Evolutionary conservation across 2,329 filamentous ascomycete genomes (phyloP).

Genomic region (Hymenotorrendiella dingleyae): DNA sequence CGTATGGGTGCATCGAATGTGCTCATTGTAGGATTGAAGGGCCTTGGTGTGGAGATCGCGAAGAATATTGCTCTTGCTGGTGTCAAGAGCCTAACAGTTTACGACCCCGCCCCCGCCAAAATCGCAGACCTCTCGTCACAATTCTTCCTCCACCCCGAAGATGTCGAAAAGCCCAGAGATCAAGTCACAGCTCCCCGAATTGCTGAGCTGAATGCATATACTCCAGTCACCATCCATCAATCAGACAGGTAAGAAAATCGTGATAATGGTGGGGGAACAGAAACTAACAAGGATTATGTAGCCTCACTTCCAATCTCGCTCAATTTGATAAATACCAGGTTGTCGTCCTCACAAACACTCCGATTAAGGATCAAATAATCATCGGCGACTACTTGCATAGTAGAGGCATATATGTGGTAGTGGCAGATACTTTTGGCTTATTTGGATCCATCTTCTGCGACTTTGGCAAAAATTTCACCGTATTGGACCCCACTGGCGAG

Average conservation of each 20-base stretch:
- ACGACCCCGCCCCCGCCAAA: slow-evolving; percentile 78
- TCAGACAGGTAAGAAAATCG: slow-evolving; percentile 47
- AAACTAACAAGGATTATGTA: too few species aligned
- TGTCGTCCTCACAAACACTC: slow-evolving; percentile 81
- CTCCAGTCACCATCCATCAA: slow-evolving; percentile 75
- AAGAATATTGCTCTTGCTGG: slow-evolving; percentile 98
- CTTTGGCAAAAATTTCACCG: slow-evolving; percentile 89
- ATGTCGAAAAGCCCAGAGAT: slow-evolving; percentile 89
- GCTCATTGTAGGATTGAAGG: slow-evolving; percentile 85
- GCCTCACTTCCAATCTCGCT: slow-evolving; percentile 68
- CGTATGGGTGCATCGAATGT: slow-evolving; percentile 96
- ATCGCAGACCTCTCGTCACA: slow-evolving; percentile 92
- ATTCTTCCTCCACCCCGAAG: slow-evolving; percentile 85
- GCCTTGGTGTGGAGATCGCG: slow-evolving; percentile 93
- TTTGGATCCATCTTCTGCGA: slow-evolving; percentile 97
- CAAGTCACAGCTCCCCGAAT: slow-evolving; percentile 81
- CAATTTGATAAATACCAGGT: slow-evolving; percentile 89
- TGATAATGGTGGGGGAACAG: too few species aligned
- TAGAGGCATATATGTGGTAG: slow-evolving; percentile 86
- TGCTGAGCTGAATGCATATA: slow-evolving; percentile 93
- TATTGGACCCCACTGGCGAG: slow-evolving; percentile 86
- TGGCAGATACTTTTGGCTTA: slow-evolving; percentile 84
- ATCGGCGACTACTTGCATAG: slow-evolving; percentile 92
- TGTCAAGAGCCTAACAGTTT: slow-evolving; percentile 92
- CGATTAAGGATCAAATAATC: slow-evolving; percentile 71